Evolutionary conservation across 2,329 filamentous ascomycete species (phyloP), one percentile per base, ranked within the genome.

Genomic region (Leptographium procerum): DNA sequence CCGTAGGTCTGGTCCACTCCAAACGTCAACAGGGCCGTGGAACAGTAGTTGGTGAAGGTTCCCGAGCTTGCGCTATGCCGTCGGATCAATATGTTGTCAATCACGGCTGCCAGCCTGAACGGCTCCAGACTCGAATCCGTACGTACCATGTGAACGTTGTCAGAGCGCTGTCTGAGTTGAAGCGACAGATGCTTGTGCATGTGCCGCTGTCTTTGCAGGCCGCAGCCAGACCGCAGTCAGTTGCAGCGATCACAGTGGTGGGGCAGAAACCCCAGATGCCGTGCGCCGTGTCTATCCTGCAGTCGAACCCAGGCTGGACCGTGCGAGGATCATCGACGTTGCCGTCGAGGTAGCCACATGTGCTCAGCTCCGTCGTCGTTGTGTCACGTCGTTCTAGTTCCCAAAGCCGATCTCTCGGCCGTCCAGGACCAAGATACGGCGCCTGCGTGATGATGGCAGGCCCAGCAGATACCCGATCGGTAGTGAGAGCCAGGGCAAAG

Each of bases 261-360:
- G 71, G 69, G 53, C 72, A 75, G 64, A 74, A 71, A 0, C 72
- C 72, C 71, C 72, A 75, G 4, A 75, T 63, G 0, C 65, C 69
- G 22, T 70, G 65, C 5, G 58, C 43, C 1, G 66, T 65, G 51
- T 74, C 70, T 3, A 74, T 64, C 8, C 69, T 69, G 57, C 70
- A 74, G 62, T 71, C 66, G 47, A 64, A 74, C 0, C 70, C 73
- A 0, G 61, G 40, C 6, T 69, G 62, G 0, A 72, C 71, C 0
- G 69, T 70, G 16, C 72, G 65, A 2, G 64, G 56, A 14, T 60
- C 59, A 1, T 62, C 52, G 1, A 66, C 61, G 26, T 75, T 64
- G 8, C 71, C 72, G n/a, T 68, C 57, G 1, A 64, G 28, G 43
- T 68, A 71, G 19, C 70, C 66, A 45, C 71, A 71, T 4, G 67